These are phyloP conservation scores for Raphanus raphanistrum DNA, from an alignment of 345 rosid species.

Conservation along the genomic window DNA sequence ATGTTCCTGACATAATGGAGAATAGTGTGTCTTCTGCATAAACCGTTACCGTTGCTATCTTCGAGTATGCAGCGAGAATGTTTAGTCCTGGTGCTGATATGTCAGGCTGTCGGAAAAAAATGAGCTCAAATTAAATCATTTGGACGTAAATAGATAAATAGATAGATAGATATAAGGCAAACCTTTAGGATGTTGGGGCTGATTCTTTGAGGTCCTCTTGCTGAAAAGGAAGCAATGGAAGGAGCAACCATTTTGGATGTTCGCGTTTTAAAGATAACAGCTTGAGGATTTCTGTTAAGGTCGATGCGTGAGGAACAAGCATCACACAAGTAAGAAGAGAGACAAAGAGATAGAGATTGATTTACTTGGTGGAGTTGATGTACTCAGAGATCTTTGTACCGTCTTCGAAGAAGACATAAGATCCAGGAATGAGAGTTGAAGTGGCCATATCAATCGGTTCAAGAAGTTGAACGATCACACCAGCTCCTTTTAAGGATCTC, in stretches of 20 bases:
- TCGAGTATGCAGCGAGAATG: slow-evolving; percentile 73
- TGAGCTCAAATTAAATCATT: neutral
- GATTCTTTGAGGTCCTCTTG: slow-evolving; percentile 74
- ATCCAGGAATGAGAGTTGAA: slow-evolving; percentile 43
- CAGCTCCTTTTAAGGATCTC: slow-evolving; percentile 53
- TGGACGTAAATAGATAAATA: neutral
- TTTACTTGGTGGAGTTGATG: slow-evolving; percentile 74
- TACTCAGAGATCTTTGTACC: slow-evolving; percentile 58
- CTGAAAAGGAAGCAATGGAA: slow-evolving; percentile 63
- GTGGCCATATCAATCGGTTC: slow-evolving; percentile 38
- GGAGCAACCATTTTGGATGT: slow-evolving; percentile 50
- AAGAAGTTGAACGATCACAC: slow-evolving; percentile 45
- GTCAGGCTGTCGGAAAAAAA: slow-evolving; percentile 63
- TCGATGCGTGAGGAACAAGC: slow-evolving; percentile 14
- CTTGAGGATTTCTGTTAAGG: slow-evolving; percentile 53
- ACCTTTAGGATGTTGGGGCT: slow-evolving; percentile 74
- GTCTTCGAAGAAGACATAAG: slow-evolving; percentile 41
- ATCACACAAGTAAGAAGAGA: neutral
- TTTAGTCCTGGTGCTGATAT: slow-evolving; percentile 77
- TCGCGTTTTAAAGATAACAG: slow-evolving; percentile 57
- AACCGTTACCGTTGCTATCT: slow-evolving; percentile 48
- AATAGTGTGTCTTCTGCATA: slow-evolving; percentile 46
- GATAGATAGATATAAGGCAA: neutral
- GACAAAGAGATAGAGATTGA: neutral
- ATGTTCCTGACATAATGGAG: slow-evolving; percentile 78